A percentile compares a stretch with the other conserved stretches of the same genome.
Evolutionary conservation across 148 eudicot genomes (phyloP).

Genomic region (Cornus kousa): DNA sequence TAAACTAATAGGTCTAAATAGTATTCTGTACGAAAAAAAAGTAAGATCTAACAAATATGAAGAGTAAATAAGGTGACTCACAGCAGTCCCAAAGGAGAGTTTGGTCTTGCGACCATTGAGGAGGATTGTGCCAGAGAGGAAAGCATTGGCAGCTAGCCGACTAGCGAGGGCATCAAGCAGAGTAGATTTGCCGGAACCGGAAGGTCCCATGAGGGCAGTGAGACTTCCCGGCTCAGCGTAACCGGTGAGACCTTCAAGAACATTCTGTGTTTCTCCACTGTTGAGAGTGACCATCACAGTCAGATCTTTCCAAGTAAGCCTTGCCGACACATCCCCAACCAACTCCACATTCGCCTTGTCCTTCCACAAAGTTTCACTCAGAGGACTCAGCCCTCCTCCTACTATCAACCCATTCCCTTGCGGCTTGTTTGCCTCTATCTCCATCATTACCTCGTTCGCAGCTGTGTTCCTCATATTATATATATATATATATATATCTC

Average conservation of each 20-base stretch:
- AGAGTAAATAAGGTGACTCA: conserved; percentile 26
- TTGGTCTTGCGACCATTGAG: conserved; percentile 91
- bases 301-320: conserved; percentile 84
- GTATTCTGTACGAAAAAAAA: background rate
- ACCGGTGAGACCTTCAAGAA: conserved; percentile 68
- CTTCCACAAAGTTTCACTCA: conserved; percentile 84
- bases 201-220: conserved; percentile 96
- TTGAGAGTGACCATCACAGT: conserved; percentile 74
- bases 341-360: conserved; percentile 42
- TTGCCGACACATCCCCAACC: conserved; percentile 77
- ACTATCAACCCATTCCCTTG: conserved; percentile 23
- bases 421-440: conserved; percentile 44
- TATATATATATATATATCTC: background rate
- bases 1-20: too few relatives aligned
- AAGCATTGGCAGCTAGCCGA: conserved; percentile 83
- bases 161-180: conserved; percentile 83
- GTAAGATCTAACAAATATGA: background rate
- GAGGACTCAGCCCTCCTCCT: conserved; percentile 61
- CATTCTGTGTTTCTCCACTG: conserved; percentile 81
- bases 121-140: conserved; percentile 72
- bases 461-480: conserved; percentile 5
- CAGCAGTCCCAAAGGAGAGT: conserved; percentile 90
- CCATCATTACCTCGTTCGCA: conserved; percentile 36
- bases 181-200: conserved; percentile 94
- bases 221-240: conserved; percentile 89